Base-by-base conservation (phyloP, 345 rosid species). In the Diplotaxis tenuifolia region DNA sequence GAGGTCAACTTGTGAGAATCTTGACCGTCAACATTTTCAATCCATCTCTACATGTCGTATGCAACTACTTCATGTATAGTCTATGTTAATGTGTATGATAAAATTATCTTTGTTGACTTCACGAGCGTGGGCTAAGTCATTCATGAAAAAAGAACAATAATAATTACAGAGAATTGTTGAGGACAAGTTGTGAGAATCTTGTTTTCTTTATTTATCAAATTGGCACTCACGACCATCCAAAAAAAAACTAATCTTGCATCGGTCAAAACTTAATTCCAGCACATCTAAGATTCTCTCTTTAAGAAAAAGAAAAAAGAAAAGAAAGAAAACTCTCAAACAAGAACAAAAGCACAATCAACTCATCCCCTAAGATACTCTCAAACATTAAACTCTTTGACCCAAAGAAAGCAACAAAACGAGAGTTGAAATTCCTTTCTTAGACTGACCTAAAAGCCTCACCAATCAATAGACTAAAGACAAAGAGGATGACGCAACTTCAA, bases 81-180 rank as follows among this genome's bases (percentile, higher is more conserved):
- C 21, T 52, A 49, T 50, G 70, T 27, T 29, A 28, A 20, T 50
- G 27, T 32, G n/a, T n/a, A 60, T 52, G 47, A 23, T 18, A 50
- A 7, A 53, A 6, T n/a, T 67, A 14, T 29, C 14, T 42, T 34
- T 61, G 70, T 75, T 54, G 79, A 76, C 79, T 70, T 63, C 2
- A 32, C n/a, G 40, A 56, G 22, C 7, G 66, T 70, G 61, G 80
- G 71, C 75, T 7, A 70, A 22, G 80, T 71, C 75, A 71, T 9
- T 18, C 23, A 70, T 71, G 32, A 74, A 9, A 21, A 32, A 9
- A 11, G 63, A n/a, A 19, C 12, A 54, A 68, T 20, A 52, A 31
- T 29, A 5, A 67, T 31, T 49, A 40, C 69, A 68, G 16, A 14
- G 11, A 63, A 69, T 54, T 11, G 68, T 62, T 69, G 45, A 45